Evolutionary conservation across 306 rosid species (phyloP), one percentile per base, ranked within the genome.

Genomic region (Amphicarpaea edgeworthii): DNA sequence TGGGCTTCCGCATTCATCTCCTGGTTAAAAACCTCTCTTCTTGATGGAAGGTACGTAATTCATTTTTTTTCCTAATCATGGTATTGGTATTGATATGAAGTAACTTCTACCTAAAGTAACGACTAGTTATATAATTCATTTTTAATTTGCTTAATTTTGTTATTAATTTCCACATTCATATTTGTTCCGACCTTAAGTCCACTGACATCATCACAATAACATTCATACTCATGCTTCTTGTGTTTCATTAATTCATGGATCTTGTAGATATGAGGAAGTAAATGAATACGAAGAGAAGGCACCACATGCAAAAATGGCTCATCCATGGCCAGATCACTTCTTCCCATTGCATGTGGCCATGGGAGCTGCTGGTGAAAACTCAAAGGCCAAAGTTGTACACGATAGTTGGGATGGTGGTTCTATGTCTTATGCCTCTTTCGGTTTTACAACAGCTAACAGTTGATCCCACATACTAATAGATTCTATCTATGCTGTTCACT

Each of bases 1-100:
- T 91, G 97, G 97, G 96, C 96, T 34, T 7, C 62, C 1, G 88
- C 80, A 14, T 90, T 90, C 12, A 90, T 85, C 81, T 28, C 79
- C 0, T 72, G 79, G 79, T 32, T 72, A 5, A 79, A 54, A 65
- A 21, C 0, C 20, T 71, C 83, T 38, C 85, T 90, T 26, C 79
- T 81, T 26, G 41, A 85, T 68, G 91, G 91, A 76, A 90, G 93
- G 85, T n/a, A n/a, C n/a, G n/a, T n/a, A n/a, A n/a, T n/a, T n/a
- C n/a, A n/a, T n/a, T n/a, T n/a, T n/a, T n/a, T n/a, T n/a, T n/a
- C n/a, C n/a, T n/a, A n/a, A n/a, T n/a, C n/a, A n/a, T n/a, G n/a
- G n/a, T n/a, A n/a, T n/a, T n/a, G n/a, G n/a, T n/a, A n/a, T n/a
- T n/a, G n/a, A n/a, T n/a, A n/a, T n/a, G n/a, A n/a, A n/a, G n/a